Percentiles rank a stretch among this genome's conserved stretches.
Evolutionary conservation across 2,329 filamentous ascomycete species (phyloP).

Genomic region (Cadophora sp.): DNA sequence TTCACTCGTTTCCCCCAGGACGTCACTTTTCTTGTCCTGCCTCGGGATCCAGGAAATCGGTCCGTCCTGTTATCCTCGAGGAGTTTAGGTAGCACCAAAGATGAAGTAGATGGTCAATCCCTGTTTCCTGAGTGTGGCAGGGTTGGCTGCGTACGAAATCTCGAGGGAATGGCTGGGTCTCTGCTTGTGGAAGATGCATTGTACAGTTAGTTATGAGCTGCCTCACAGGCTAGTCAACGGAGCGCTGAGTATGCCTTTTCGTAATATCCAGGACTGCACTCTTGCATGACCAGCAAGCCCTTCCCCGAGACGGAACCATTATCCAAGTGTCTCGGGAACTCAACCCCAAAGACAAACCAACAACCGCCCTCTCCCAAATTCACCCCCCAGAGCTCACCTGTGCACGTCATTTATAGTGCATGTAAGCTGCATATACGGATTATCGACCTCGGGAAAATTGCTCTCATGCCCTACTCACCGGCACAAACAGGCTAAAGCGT

Average conservation of each 20-base stretch:
- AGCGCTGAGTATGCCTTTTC: too few relatives aligned
- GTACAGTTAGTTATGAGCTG: too few relatives aligned
- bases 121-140: not conserved
- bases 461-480: not conserved
- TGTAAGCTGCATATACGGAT: not conserved
- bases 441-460: not conserved
- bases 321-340: not conserved
- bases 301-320: not conserved
- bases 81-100: not conserved
- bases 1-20: not conserved
- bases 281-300: not conserved
- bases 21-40: not conserved
- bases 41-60: conserved; percentile 15
- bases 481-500: conserved; percentile 8
- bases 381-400: not conserved
- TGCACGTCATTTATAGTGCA: conserved; percentile 5
- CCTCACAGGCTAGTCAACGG: too few relatives aligned
- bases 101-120: too few relatives aligned
- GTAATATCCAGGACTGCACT: not conserved
- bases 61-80: conserved; percentile 10
- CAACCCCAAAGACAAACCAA: not conserved
- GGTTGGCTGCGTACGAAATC: not conserved
- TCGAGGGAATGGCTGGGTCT: not conserved
- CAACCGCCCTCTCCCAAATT: too few relatives aligned
- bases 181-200: too few relatives aligned